These are phyloP conservation scores for Aspergillus alliaceus DNA, from an alignment of 2,329 filamentous ascomycete genomes.

Conservation along the genomic window DNA sequence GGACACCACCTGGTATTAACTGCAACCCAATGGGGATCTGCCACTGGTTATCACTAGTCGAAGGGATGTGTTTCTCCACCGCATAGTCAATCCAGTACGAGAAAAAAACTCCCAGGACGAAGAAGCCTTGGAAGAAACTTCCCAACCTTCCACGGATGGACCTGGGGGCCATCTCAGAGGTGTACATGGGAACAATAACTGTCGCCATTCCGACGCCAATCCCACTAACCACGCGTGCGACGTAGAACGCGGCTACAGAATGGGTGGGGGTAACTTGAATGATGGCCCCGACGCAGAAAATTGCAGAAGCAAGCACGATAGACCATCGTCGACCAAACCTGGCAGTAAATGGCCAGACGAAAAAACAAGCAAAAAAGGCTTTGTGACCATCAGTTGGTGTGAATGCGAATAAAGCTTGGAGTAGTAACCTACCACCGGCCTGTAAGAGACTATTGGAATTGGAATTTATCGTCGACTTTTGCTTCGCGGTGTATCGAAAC, in stretches of 20 bases:
- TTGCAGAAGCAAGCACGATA: slow-evolving; percentile 44
- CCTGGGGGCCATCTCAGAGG: slow-evolving; percentile 45
- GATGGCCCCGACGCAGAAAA: slow-evolving; percentile 41
- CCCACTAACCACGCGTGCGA: slow-evolving; percentile 48
- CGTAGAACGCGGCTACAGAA: slow-evolving; percentile 47
- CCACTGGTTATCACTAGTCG: slow-evolving; percentile 47
- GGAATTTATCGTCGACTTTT: slow-evolving; percentile 45
- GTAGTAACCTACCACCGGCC: slow-evolving; percentile 38
- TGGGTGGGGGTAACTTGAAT: slow-evolving; percentile 52
- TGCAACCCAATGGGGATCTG: slow-evolving; percentile 50
- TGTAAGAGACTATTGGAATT: slow-evolving; percentile 52
- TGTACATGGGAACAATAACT: slow-evolving; percentile 42
- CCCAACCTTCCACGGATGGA: slow-evolving; percentile 43
- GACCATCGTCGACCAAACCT: slow-evolving; percentile 47
- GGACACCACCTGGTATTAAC: slow-evolving; percentile 49
- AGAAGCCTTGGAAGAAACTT: slow-evolving; percentile 37
- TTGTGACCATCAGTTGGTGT: not conserved
- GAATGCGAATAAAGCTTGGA: not conserved
- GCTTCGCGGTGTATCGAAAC: slow-evolving; percentile 38
- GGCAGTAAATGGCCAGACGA: slow-evolving; percentile 48
- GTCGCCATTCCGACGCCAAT: slow-evolving; percentile 49
- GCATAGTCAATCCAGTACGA: slow-evolving; percentile 52
- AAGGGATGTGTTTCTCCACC: slow-evolving; percentile 40
- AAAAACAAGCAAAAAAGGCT: slow-evolving; percentile 54
- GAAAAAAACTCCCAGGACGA: slow-evolving; percentile 38